Evolutionary conservation across 768 basidiomycete species (phyloP), one percentile per base, ranked within the genome.

Genomic region (Agaricus subrufescens): DNA sequence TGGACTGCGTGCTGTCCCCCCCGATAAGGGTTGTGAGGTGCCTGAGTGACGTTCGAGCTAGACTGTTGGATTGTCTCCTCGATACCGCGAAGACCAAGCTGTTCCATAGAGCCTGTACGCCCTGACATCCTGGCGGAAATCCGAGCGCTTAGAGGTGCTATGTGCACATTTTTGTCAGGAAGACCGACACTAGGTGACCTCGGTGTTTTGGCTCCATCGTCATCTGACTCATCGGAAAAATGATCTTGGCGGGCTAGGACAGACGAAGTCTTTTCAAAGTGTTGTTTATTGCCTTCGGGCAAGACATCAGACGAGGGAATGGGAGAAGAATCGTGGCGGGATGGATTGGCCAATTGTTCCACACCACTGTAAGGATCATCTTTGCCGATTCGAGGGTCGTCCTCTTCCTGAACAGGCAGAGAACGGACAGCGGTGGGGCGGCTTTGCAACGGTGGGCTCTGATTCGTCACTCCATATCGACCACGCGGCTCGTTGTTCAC

Each of bases 351-450:
- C 49, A 71, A 69, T 42, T 70, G 69, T 52, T 71, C 69, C 15
- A 59, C 63, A 30, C 68, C 64, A 55, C 71, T 67, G 69, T 71
- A 72, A 45, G 69, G 66, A 59, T 70, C 65, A 31, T 72, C 62
- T 75, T 77, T 26, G 68, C 61, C 38, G 61, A 56, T 10, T 69
- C 68, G 15, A 75, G 69, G 48, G 59, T 88, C 86, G 61, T 89
- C 87, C 62, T 89, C 87, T 65, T 90, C 88, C 66, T 91, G 88
- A 2, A 89, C 79, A 19, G 88, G 88, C 26, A 91, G 74, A 14
- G 87, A 87, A 34, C 86, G 77, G 66, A 89, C 87, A 1, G 14
- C 45, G 9, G 88, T 83, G 23, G 83, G 82, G 23, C 85, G 82
- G 4, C 78, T 66, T 62, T 83, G 84, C 52, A 78, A 59, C 15